Evolutionary conservation across 2,329 filamentous ascomycete genomes (phyloP), one percentile per base, ranked within the genome.

Genomic region (Epichloe gansuensis): DNA sequence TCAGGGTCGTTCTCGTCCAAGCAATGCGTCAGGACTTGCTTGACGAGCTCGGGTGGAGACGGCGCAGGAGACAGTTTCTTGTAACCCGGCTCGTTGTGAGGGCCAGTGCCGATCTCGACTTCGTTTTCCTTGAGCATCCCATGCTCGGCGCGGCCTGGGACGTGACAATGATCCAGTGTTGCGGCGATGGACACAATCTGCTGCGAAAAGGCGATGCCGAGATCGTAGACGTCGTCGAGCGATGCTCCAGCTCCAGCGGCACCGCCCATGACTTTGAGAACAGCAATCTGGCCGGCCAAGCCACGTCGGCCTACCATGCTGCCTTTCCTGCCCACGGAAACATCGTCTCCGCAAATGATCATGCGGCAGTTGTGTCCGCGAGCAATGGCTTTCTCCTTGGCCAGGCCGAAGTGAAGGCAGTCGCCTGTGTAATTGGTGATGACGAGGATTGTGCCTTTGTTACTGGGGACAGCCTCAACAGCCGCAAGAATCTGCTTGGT

Each of bases 401-500:
- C 80, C 12, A 82, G 66, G 1, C 78, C 78, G 57, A 82, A 81
- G 61, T 83, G 80, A 55, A 83, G 67, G 53, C 80, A 80, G 63
- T 83, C 80, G 46, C 80, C 80, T 0, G 80, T 83, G 63, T 83
- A 83, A 65, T 85, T 85, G 46, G 78, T 82, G 55, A 83, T 75
- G 48, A 84, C 75, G 2, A 84, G 68, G 47, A 84, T 75, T 2
- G 75, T 76, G 39, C 81, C 81, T 59, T 68, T 69, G 37, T 73
- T 69, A 31, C 71, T 80, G n/a, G 74, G 77, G 11, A 74, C 76
- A 46, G 72, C 70, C 50, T 77, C 74, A 42, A 84, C 74, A 5
- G 74, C 80, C 1, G 80, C 75, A 8, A 82, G 63, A 52, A 85
- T 80, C 65, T 85, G 81, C 55, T 77, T 79, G 11, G 81, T 80